These are phyloP conservation scores for Ambrosia artemisiifolia DNA, from an alignment of 129 eudicot species.

Conservation along the genomic window DNA sequence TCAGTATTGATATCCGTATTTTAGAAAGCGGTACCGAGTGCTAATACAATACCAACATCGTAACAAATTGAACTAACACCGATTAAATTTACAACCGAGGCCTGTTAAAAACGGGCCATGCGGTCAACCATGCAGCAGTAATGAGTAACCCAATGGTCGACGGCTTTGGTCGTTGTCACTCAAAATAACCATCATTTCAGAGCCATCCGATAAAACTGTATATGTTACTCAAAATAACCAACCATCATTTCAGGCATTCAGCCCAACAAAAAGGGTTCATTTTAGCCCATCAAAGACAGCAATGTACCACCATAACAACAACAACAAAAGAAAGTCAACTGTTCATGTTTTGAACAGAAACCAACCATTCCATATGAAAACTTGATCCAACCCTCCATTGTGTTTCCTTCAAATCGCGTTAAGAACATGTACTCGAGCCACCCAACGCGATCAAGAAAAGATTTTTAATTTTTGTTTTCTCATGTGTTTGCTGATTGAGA, in stretches of 20 bases:
- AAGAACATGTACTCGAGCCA: conserved; percentile 31
- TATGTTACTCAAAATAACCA: background rate
- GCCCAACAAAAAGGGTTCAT: conserved; percentile 18
- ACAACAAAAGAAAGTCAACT: conserved; percentile 16
- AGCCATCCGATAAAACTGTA: background rate
- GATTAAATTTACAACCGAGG: too few species aligned
- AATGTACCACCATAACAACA: conserved; percentile 23
- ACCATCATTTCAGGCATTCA: conserved; percentile 12
- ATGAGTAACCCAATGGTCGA: too few species aligned
- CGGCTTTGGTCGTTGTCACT: too few species aligned
- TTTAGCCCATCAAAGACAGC: conserved; percentile 17
- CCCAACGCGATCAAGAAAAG: conserved; percentile 37
- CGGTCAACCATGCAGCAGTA: too few species aligned
- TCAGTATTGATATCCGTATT: too few species aligned
- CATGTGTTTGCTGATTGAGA: conserved; percentile 73
- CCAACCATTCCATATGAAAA: conserved; percentile 16
- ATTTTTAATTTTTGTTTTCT: background rate
- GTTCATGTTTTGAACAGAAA: conserved; percentile 23
- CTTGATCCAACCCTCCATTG: conserved; percentile 20
- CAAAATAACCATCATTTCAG: too few species aligned
- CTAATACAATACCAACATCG: too few species aligned
- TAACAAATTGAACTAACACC: too few species aligned
- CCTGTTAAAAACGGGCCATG: too few species aligned
- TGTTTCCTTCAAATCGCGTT: conserved; percentile 22
- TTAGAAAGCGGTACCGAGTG: too few species aligned